Conservation (phyloP, 2,329 filamentous ascomycete species). For the Ascochyta viciae-villosae region DNA sequence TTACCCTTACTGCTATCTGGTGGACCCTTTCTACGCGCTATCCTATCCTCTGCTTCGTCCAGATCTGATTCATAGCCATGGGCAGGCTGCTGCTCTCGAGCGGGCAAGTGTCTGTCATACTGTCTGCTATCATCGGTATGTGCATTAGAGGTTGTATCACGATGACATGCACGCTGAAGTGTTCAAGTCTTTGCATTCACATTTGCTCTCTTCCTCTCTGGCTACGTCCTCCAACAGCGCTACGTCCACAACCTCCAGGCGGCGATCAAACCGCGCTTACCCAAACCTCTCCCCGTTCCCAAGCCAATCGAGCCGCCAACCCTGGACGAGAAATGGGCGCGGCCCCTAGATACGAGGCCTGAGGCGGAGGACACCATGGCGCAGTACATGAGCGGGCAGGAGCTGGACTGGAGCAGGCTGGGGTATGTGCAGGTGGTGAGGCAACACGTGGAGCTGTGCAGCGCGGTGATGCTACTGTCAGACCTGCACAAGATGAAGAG, state of each 20-base stretch:
- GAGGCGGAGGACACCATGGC: conserved; percentile 40
- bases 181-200: conserved; percentile 74
- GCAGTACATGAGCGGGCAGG: conserved; percentile 43
- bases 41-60: no score
- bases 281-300: conserved; percentile 47
- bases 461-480: conserved; percentile 57
- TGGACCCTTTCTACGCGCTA: not conserved
- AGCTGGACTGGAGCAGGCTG: conserved; percentile 54
- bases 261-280: conserved; percentile 67
- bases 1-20: not conserved
- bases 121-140: conserved; percentile 70
- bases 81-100: conserved; percentile 68
- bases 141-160: not conserved
- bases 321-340: conserved; percentile 47
- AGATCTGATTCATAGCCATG: conserved; percentile 28
- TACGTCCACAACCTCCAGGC: conserved; percentile 79
- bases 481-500: conserved; percentile 55
- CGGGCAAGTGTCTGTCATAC: conserved; percentile 72
- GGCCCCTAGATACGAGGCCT: conserved; percentile 37
- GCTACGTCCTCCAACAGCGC: conserved; percentile 86
- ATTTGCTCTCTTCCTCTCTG: conserved; percentile 81
- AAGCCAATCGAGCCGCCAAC: conserved; percentile 45
- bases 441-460: conserved; percentile 57
- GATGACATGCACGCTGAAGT: not conserved
- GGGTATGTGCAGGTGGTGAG: conserved; percentile 58